These are phyloP conservation scores for Sporothrix luriei DNA, from an alignment of 2,329 filamentous ascomycete genomes.

Conservation along the genomic window DNA sequence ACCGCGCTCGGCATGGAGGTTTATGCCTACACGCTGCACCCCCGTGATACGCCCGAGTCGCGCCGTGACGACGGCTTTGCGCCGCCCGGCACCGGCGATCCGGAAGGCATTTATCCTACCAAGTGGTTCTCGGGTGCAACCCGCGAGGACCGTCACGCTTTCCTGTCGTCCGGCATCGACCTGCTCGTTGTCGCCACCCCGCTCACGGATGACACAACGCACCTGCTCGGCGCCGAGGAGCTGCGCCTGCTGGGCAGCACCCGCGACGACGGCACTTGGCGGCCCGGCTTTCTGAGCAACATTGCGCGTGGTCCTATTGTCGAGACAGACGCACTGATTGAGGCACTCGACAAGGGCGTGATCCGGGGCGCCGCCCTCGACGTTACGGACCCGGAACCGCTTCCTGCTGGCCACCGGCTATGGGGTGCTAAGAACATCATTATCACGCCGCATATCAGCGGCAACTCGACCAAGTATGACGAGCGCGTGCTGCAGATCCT, in stretches of 20 bases:
- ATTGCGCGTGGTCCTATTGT: conserved; percentile 64
- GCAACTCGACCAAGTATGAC: conserved; percentile 47
- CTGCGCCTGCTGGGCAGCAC: conserved; percentile 48
- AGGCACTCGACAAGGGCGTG: conserved; percentile 54
- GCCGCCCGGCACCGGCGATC: conserved; percentile 65
- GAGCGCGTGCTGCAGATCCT: conserved; percentile 49
- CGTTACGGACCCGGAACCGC: conserved; percentile 77
- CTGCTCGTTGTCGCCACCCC: conserved; percentile 57
- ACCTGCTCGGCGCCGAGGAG: conserved; percentile 56
- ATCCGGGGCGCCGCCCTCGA: conserved; percentile 71
- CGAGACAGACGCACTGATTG: conserved; percentile 60
- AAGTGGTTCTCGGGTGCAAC: conserved; percentile 55
- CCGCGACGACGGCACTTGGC: conserved; percentile 38
- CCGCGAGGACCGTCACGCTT: conserved; percentile 52
- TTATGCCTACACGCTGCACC: conserved; percentile 72
- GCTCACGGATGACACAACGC: conserved; percentile 52
- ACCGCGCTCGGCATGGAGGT: conserved; percentile 70
- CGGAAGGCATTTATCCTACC: conserved; percentile 52
- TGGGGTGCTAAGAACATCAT: conserved; percentile 71
- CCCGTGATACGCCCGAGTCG: conserved; percentile 67
- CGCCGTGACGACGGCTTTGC: conserved; percentile 66
- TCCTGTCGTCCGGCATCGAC: conserved; percentile 55
- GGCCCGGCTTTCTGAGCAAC: conserved; percentile 67
- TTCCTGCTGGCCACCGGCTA: conserved; percentile 67
- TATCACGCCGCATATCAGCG: conserved; percentile 59